Evolutionary conservation across 106 monocot species (phyloP).

Genomic region (Dendrobium officinale): DNA sequence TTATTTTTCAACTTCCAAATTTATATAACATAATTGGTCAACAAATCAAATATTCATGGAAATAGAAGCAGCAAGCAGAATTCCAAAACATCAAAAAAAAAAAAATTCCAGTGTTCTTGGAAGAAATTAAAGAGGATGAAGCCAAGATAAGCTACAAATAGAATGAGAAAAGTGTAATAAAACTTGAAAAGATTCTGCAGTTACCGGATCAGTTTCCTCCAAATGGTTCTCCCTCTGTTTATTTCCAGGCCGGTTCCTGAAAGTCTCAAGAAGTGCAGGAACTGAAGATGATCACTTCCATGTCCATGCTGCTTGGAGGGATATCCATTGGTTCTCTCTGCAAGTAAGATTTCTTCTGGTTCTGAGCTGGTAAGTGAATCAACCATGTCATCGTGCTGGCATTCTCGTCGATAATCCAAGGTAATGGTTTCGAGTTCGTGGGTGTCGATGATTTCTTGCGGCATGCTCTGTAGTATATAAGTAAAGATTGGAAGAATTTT

Average conservation of each 20-base stretch:
- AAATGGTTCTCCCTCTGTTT: slow-evolving; percentile 78
- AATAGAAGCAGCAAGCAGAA: not conserved
- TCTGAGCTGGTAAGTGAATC: slow-evolving; percentile 89
- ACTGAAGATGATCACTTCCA: slow-evolving; percentile 23
- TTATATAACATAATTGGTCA: not conserved
- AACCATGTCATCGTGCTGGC: slow-evolving; percentile 85
- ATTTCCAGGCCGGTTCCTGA: slow-evolving; percentile 66
- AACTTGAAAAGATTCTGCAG: not conserved
- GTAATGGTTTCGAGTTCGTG: slow-evolving; percentile 95
- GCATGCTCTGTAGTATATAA: slow-evolving; percentile 67
- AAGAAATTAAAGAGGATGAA: not conserved
- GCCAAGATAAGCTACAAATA: not conserved
- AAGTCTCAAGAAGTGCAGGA: slow-evolving; percentile 74
- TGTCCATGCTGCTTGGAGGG: slow-evolving; percentile 12
- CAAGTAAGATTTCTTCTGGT: not conserved
- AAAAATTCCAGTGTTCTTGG: not conserved
- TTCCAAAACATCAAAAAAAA: not conserved
- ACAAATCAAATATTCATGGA: not conserved
- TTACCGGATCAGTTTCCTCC: slow-evolving; percentile 66
- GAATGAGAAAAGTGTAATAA: not conserved
- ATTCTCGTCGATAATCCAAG: slow-evolving; percentile 87
- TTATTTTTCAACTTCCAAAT: not conserved
- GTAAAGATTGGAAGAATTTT: too few relatives aligned
- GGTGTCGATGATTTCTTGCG: slow-evolving; percentile 90
- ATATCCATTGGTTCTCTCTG: slow-evolving; percentile 23